Percentiles rank a stretch among this genome's conserved stretches.
Conservation (phyloP, 305 asterid species). For the Solanum hybrid region DNA sequence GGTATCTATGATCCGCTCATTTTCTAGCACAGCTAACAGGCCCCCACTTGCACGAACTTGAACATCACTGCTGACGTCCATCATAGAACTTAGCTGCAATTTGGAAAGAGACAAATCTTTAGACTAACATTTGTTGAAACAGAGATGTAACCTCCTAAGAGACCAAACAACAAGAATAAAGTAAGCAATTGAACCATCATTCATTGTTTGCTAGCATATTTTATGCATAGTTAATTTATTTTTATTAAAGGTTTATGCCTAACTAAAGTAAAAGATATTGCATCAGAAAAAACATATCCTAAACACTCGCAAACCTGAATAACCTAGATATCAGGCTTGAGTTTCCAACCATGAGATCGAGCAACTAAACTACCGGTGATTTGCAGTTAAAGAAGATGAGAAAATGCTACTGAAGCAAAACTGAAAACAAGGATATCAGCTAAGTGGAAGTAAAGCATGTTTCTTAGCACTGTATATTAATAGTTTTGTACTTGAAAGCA, state of each 20-base stretch:
- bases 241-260: neutral
- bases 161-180: neutral
- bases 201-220: neutral
- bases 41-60: constrained; percentile 98
- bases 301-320: neutral
- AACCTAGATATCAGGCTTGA: neutral
- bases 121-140: neutral
- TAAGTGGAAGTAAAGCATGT: neutral
- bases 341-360: neutral
- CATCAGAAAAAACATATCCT: neutral
- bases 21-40: constrained; percentile 90
- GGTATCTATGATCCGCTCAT: constrained; percentile 73
- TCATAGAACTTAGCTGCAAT: constrained; percentile 88
- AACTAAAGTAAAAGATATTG: neutral
- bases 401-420: neutral
- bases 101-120: neutral
- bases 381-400: neutral
- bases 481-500: constrained; percentile 1
- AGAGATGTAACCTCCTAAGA: neutral
- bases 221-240: neutral
- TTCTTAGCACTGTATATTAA: neutral
- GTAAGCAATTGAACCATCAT: neutral
- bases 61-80: constrained; percentile 81
- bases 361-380: neutral
- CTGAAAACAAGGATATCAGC: neutral